Evolutionary conservation across 306 rosid species (phyloP).

Genomic region (Prunus mume): DNA sequence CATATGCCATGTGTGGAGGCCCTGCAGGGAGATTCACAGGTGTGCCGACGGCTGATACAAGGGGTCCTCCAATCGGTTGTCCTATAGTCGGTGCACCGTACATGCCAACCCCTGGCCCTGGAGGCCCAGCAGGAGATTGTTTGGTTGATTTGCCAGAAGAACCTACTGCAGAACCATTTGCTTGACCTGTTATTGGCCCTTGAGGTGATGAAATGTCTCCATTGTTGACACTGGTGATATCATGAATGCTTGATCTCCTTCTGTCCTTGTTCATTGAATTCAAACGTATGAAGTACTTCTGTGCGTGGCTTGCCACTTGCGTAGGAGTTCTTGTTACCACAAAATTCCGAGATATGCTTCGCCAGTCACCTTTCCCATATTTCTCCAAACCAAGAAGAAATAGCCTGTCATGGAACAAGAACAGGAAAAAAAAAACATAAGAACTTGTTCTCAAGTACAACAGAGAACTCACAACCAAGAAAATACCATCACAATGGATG

Average conservation of each 20-base stretch:
- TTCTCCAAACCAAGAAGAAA: conserved; percentile 94
- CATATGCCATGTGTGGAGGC: conserved; percentile 72
- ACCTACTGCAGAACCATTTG: conserved; percentile 54
- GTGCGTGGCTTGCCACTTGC: conserved; percentile 98
- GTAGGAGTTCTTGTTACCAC: conserved; percentile 97
- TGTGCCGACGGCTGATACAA: conserved; percentile 88
- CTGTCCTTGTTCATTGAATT: conserved; percentile 95
- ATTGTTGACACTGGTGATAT: conserved; percentile 78
- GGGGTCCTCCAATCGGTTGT: conserved; percentile 87
- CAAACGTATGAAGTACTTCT: conserved; percentile 90
- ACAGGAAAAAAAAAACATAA: not conserved
- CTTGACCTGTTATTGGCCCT: conserved; percentile 87
- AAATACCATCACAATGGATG: not conserved
- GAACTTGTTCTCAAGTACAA: not conserved
- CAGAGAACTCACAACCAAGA: not conserved
- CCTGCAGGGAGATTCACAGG: conserved; percentile 66
- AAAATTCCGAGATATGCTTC: conserved; percentile 91
- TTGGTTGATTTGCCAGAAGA: conserved; percentile 49
- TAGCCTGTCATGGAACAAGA: conserved; percentile 45
- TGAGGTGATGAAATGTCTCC: conserved; percentile 66
- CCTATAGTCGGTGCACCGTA: conserved; percentile 78
- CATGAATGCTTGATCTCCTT: conserved; percentile 97
- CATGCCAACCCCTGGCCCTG: conserved; percentile 56
- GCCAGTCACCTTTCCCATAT: conserved; percentile 98
- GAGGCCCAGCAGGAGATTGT: conserved; percentile 54